Percentiles rank a stretch among this genome's conserved stretches.
These are phyloP conservation scores for Colletotrichum scovillei DNA, from an alignment of 2,329 filamentous ascomycete genomes.

Conservation along the genomic window DNA sequence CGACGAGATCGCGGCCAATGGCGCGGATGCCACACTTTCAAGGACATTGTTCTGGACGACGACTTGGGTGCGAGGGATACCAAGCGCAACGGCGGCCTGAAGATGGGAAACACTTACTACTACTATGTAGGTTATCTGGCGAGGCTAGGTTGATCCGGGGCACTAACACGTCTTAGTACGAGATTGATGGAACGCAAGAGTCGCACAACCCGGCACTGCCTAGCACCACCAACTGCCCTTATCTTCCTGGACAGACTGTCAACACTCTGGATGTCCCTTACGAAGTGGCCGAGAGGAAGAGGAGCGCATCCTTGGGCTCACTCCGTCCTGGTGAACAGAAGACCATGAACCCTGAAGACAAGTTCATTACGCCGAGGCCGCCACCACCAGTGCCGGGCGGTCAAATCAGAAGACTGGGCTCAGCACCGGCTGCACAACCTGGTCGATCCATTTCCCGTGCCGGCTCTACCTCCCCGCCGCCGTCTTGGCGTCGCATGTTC, in stretches of 20 bases:
- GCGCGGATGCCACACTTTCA: slow-evolving; percentile 89
- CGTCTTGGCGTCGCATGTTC: slow-evolving; percentile 65
- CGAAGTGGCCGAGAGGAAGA: slow-evolving; percentile 69
- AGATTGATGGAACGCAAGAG: slow-evolving; percentile 82
- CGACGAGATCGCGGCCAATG: slow-evolving; percentile 81
- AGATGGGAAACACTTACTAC: slow-evolving; percentile 94
- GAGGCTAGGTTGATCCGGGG: not conserved
- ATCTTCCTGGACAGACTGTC: slow-evolving; percentile 87
- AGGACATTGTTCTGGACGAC: slow-evolving; percentile 86
- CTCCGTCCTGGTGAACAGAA: slow-evolving; percentile 69
- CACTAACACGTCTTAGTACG: slow-evolving; percentile 69
- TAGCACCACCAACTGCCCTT: slow-evolving; percentile 82
- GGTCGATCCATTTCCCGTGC: slow-evolving; percentile 43
- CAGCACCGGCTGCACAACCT: slow-evolving; percentile 45
- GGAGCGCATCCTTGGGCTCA: slow-evolving; percentile 75
- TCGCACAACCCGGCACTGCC: slow-evolving; percentile 78
- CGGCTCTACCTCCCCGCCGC: slow-evolving; percentile 60
- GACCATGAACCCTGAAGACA: slow-evolving; percentile 83
- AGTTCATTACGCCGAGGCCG: slow-evolving; percentile 75
- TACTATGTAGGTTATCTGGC: slow-evolving; percentile 79
- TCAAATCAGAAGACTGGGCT: slow-evolving; percentile 48
- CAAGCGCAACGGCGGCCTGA: slow-evolving; percentile 81
- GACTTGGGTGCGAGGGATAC: slow-evolving; percentile 60
- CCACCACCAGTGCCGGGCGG: slow-evolving; percentile 52
- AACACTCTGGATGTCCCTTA: slow-evolving; percentile 86